These are phyloP conservation scores for Chlorociboria aeruginascens DNA, from an alignment of 495 filamentous ascomycete genomes.

Conservation along the genomic window DNA sequence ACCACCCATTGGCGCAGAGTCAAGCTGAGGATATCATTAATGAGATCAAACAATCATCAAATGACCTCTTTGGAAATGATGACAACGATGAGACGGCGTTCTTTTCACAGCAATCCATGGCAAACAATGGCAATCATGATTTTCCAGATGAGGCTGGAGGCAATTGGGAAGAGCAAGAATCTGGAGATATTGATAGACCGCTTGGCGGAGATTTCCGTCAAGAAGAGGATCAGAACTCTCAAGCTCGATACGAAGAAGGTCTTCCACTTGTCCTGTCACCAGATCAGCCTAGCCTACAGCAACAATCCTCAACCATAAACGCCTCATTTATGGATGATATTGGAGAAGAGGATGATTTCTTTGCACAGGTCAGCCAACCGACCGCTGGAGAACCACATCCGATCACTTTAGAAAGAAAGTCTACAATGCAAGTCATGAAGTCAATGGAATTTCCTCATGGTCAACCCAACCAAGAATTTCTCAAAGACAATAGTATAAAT, in stretches of 20 bases:
- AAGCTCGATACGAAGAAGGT: conserved; percentile 48
- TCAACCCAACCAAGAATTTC: conserved; percentile 1
- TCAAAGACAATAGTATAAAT: conserved; percentile 23
- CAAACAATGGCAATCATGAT: background rate
- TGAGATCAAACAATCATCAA: conserved; percentile 18
- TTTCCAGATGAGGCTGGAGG: background rate
- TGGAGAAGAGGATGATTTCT: conserved; percentile 40
- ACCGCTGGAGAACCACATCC: conserved; percentile 12
- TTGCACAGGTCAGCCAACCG: conserved; percentile 25
- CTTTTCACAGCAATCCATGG: conserved; percentile 19
- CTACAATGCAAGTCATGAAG: conserved; percentile 43
- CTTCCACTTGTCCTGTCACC: conserved; percentile 37
- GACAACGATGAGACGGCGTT: conserved; percentile 10
- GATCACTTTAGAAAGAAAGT: conserved; percentile 39
- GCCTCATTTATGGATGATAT: conserved; percentile 20
- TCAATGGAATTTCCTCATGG: conserved; percentile 11
- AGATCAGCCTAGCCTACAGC: conserved; percentile 13
- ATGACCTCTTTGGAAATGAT: conserved; percentile 19
- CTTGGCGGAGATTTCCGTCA: conserved; percentile 11
- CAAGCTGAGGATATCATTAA: conserved; percentile 33
- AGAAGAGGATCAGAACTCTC: conserved; percentile 20
- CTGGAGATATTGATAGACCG: conserved; percentile 5
- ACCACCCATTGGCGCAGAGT: conserved; percentile 20
- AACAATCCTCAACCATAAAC: background rate
- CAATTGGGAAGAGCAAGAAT: background rate